phyloP scores from a whole-genome alignment of 176 grass and related monocot genomes.

The Oryza rufipogon region DNA sequence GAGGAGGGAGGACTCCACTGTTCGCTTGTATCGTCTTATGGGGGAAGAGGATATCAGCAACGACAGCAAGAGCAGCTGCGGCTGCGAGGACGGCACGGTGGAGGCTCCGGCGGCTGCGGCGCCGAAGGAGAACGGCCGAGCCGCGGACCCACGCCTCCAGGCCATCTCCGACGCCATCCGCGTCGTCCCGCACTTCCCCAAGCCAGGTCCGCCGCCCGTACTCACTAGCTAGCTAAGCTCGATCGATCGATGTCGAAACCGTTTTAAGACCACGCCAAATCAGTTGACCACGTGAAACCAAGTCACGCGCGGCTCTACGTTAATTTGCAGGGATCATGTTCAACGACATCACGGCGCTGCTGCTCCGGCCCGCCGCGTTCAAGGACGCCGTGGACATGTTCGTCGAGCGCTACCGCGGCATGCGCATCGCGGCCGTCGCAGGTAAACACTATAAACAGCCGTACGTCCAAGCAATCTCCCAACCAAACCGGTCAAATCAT shows the following conservation, averaged over 20 bases:
- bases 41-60: conserved; percentile 44
- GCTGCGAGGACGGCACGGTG: conserved; percentile 4
- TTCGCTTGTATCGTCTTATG: conserved; percentile 23
- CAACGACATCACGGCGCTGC: conserved; percentile 90
- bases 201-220: conserved; percentile 58
- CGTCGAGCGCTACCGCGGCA: conserved; percentile 85
- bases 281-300: background rate
- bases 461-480: background rate
- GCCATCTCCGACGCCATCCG: conserved; percentile 82
- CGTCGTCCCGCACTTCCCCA: conserved; percentile 95
- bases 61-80: background rate
- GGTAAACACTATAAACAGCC: conserved; percentile 43
- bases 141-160: conserved; percentile 72
- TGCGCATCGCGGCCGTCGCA: conserved; percentile 78
- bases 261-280: background rate
- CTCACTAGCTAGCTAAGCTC: too few species aligned
- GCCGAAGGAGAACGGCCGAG: conserved; percentile 29
- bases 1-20: background rate
- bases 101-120: conserved; percentile 31
- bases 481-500: background rate
- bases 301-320: background rate
- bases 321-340: conserved; percentile 86
- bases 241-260: background rate
- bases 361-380: conserved; percentile 82
- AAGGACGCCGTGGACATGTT: conserved; percentile 88